A percentile compares a stretch with the other conserved stretches of the same genome.
Conservation (phyloP, 169 alveolate genomes). For the Blepharisma undulans region DNA sequence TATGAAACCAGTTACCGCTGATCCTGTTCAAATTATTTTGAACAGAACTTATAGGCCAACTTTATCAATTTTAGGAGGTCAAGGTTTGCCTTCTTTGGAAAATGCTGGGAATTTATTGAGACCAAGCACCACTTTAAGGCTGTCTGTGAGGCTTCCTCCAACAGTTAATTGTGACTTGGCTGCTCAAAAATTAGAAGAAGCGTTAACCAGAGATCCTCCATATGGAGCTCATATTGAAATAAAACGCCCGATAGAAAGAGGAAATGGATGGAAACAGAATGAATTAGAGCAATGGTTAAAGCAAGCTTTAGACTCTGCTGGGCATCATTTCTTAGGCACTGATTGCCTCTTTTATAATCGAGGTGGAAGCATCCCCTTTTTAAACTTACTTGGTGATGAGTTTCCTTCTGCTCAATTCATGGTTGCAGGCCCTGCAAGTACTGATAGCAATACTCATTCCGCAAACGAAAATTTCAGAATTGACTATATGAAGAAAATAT, state of each 20-base stretch:
- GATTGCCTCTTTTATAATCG: constrained; percentile 48
- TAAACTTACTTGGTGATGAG: constrained; percentile 62
- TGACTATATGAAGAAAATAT: constrained; percentile 51
- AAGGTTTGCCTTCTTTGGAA: constrained; percentile 71
- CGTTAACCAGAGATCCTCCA: constrained; percentile 74
- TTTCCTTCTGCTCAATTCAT: constrained; percentile 76
- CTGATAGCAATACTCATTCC: constrained; percentile 81
- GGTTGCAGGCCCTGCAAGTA: constrained; percentile 78
- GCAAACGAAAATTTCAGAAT: constrained; percentile 78
- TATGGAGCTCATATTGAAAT: constrained; percentile 69
- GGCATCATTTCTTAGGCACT: constrained; percentile 38
- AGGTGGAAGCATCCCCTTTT: constrained; percentile 84
- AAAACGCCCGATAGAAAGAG: constrained; percentile 54
- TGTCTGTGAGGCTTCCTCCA: constrained; percentile 82
- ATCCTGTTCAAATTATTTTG: constrained; percentile 33
- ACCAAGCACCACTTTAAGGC: constrained; percentile 64
- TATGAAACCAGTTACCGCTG: constrained; percentile 54
- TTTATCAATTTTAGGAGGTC: constrained; percentile 71
- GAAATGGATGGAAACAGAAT: constrained; percentile 62
- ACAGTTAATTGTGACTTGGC: constrained; percentile 59
- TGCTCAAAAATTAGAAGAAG: constrained; percentile 47
- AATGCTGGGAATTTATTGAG: constrained; percentile 85
- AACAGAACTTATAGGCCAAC: constrained; percentile 71
- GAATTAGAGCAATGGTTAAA: constrained; percentile 23
- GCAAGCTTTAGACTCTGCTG: constrained; percentile 35